Evolutionary conservation across 805 yeast genomes (phyloP).

Genomic region (Sugiyamaella smithiae): DNA sequence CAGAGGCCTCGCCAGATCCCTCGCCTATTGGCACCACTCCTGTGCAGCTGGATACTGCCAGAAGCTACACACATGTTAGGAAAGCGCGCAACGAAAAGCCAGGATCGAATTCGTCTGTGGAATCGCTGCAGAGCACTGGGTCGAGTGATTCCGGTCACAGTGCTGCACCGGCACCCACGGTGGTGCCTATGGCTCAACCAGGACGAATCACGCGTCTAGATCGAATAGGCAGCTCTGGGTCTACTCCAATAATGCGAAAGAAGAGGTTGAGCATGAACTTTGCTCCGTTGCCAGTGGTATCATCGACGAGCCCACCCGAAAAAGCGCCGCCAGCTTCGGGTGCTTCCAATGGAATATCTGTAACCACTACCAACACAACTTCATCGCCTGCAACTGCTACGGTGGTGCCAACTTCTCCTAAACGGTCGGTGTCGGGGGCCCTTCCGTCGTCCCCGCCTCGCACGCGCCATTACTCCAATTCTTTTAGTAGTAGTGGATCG

Average conservation of each 20-base stretch:
- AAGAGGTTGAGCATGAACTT: constrained; percentile 22
- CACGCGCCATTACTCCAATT: background rate
- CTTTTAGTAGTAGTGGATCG: background rate
- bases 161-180: background rate
- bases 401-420: constrained; percentile 5
- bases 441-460: constrained; percentile 1
- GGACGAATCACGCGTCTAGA: background rate
- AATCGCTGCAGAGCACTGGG: background rate
- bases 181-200: background rate
- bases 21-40: too few relatives aligned
- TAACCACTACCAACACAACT: background rate
- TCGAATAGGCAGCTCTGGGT: background rate
- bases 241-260: constrained; percentile 11
- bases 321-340: background rate
- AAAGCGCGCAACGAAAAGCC: constrained; percentile 1
- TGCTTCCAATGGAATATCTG: too few relatives aligned
- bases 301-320: constrained; percentile 5
- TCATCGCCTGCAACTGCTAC: constrained; percentile 3
- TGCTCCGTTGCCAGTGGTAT: constrained; percentile 19
- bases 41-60: too few relatives aligned
- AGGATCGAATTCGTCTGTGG: background rate
- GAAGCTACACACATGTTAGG: background rate
- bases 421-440: constrained; percentile 5
- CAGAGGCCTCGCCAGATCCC: too few relatives aligned
- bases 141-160: background rate